Evolutionary conservation across 2,329 filamentous ascomycete genomes (phyloP), one percentile per base, ranked within the genome.

Genomic region (Aspergillus pseudoglaucus): DNA sequence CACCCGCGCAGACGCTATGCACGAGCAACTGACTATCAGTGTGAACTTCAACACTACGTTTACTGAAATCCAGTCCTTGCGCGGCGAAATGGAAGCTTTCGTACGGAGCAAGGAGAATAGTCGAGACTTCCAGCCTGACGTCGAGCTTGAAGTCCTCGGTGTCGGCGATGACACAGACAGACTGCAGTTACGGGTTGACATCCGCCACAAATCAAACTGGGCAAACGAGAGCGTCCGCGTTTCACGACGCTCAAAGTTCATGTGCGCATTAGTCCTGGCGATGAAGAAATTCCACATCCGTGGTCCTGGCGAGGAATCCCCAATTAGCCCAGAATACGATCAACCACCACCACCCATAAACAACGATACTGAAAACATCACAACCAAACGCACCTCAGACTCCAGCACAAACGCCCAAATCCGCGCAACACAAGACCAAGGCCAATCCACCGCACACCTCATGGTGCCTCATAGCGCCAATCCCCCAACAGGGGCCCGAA

Each of bases 171-270:
- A 90, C 60, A 83, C 95, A 74, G 88, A 94, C 70, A 95, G 95
- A 73, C 76, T 97, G 44, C 80, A 87, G 58, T 80, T 98, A 47
- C 83, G 83, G 59, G 77, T 96, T 35, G 84, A 87, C 59, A 90
- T 96, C 63, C 83, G 86, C 62, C 90, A 97, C 77, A 97, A 97
- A 73, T 88, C 85, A 49, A 93, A 91, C 71, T 91, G 88, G 87
- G 82, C 88, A 57, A 90, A 96, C 68, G 91, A 95, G 57, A 78
- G 81, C 1, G 79, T 96, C 37, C 86, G 90, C 37, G 84, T 85
- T 15, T 80, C 85, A 6, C 83, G 90, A 45, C 84, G 91, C 51
- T 94, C 87, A 66, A 97, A 95, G 70, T 97, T 98, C 73, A 95
- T 97, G 83, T 95, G 90, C 63, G 93, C 93, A 0, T 75, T 98